These are phyloP conservation scores for Haberlea rhodopensis DNA, from an alignment of 257 asterid genomes.

Conservation along the genomic window DNA sequence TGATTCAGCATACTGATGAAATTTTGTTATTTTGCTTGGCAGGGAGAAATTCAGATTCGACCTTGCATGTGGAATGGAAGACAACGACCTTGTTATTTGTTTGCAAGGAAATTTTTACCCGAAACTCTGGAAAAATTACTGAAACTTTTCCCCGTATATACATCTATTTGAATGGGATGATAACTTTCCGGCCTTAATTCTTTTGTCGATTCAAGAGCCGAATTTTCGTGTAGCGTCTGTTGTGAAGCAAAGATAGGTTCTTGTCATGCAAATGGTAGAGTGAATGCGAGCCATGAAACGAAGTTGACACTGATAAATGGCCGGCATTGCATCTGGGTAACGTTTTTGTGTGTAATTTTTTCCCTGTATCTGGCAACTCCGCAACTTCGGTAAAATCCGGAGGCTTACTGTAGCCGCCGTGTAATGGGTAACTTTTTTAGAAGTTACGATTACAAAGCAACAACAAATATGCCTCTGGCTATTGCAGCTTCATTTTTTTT, in stretches of 20 bases:
- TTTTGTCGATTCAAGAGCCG: constrained; percentile 52
- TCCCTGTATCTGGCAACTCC: constrained; percentile 22
- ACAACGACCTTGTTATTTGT: constrained; percentile 73
- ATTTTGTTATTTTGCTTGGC: constrained; percentile 27
- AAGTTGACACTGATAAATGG: constrained; percentile 29
- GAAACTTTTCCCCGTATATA: constrained; percentile 66
- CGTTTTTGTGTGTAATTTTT: constrained; percentile 26
- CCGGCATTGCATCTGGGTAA: constrained; percentile 46
- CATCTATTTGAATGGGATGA: constrained; percentile 52
- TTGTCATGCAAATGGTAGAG: constrained; percentile 26
- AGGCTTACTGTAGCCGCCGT: constrained; percentile 24
- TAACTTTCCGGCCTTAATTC: constrained; percentile 34
- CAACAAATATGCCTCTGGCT: constrained; percentile 26
- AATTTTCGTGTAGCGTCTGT: constrained; percentile 34
- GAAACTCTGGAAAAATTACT: constrained; percentile 71
- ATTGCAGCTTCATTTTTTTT: too few species aligned
- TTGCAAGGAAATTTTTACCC: constrained; percentile 87
- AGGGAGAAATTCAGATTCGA: constrained; percentile 56
- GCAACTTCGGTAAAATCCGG: constrained; percentile 26
- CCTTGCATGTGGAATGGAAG: constrained; percentile 94
- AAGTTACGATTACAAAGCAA: constrained; percentile 29
- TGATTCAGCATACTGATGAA: constrained; percentile 14
- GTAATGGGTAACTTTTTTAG: constrained; percentile 25
- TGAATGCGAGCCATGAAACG: constrained; percentile 10
- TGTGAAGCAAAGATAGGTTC: constrained; percentile 47